phyloP scores from a whole-genome alignment of 345 rosid genomes.

The Raphanus sativus region DNA sequence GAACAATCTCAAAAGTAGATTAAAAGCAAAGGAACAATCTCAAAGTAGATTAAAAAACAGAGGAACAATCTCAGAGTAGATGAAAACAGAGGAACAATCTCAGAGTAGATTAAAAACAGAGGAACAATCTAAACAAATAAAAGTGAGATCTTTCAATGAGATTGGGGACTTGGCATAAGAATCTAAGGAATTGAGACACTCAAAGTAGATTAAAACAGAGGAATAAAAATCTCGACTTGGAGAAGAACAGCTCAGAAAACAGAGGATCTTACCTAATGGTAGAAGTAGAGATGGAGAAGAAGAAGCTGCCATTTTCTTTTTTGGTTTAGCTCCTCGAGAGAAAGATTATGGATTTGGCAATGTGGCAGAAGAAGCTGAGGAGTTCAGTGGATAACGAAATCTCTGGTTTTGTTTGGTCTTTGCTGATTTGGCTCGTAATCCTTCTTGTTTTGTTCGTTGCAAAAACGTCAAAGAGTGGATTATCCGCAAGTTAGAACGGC shows the following conservation, averaged over 20 bases:
- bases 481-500: not conserved
- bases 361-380: slow-evolving; percentile 12
- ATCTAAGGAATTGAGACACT: no score
- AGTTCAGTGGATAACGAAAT: slow-evolving; percentile 75
- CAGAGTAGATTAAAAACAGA: not conserved
- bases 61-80: no score
- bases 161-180: no score
- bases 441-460: not conserved
- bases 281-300: slow-evolving; percentile 55
- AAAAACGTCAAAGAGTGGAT: not conserved
- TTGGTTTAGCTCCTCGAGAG: not conserved
- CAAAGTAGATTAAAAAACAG: not conserved
- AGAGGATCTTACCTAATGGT: slow-evolving; percentile 46
- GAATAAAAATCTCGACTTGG: not conserved
- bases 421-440: slow-evolving; percentile 34
- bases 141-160: no score
- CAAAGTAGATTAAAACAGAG: not conserved
- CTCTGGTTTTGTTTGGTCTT: slow-evolving; percentile 28
- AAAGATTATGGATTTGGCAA: not conserved
- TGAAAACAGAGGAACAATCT: not conserved
- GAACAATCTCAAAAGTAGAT: not conserved
- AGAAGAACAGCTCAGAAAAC: not conserved
- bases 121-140: no score
- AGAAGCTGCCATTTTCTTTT: slow-evolving; percentile 53
- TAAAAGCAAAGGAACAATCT: not conserved